Base-by-base conservation (phyloP, 805 yeast genomes). In the Ogataea nakhonphanomensis region DNA sequence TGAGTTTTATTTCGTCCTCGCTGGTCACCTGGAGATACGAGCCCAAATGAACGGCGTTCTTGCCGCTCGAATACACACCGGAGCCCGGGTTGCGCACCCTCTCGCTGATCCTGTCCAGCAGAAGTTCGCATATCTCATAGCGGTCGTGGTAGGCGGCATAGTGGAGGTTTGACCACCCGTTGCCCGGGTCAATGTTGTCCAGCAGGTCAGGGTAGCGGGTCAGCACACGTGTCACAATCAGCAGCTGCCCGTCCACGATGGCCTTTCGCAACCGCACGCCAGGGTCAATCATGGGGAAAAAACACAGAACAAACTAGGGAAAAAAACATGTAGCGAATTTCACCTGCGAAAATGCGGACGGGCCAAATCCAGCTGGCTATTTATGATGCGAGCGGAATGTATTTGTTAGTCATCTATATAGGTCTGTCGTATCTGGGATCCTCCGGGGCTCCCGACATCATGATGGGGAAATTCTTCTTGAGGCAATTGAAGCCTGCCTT, bases 81-180 rank as follows among this genome's bases (percentile, higher is more conserved):
- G 39, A 14, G 52, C 59, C n/a, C 11, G 43, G 27, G 15, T 37
- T 15, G 15, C 30, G 35, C 21, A 40, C 31, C 15, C 61, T 37
- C 12, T 43, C 31, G 23, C 44, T 37, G 8, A 54, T 44, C 29
- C 41, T 17, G 15, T 49, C 41, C 15, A 59, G 44, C 11, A 65
- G 41, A 10, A 55, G 35, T 12, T 55, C 56, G n/a, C 62, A 46
- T 23, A 85, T 71, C 39, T 82, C 71, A 51, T 80, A 81, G 45
- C 81, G 73, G 30, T 95, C 93, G 53, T 82, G 65, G 52, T 58
- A 82, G 4, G 91, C 79, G 0, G 95, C 89, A 59, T 86, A 85
- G 58, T 87, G 96, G 33, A 87, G 65, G 27, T 84, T 80, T 11
- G 84, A 71, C 95, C 95, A 87, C 2, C 96, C 96, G 54, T 81